Conservation (phyloP, 352 stramenopile genomes). For the Pythium apleroticum region DNA sequence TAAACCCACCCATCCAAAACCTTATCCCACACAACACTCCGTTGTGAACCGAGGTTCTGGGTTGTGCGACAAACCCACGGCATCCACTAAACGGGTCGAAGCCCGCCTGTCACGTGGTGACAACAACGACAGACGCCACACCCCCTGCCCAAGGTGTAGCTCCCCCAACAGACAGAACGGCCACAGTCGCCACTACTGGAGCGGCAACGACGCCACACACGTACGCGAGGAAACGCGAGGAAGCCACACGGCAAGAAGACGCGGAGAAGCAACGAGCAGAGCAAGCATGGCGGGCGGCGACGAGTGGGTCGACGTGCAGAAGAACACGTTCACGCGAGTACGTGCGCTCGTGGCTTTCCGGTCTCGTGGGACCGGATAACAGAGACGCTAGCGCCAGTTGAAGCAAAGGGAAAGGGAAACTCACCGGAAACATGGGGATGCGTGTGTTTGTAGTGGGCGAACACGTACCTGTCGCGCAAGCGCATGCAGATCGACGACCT, state of each 20-base stretch:
- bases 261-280: constrained; percentile 5
- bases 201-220: not conserved
- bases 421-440: not conserved
- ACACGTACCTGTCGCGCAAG: constrained; percentile 88
- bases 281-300: constrained; percentile 55
- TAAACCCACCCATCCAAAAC: not conserved
- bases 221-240: constrained; percentile 7
- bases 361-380: not conserved
- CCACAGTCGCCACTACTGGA: not conserved
- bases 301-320: constrained; percentile 91
- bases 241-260: constrained; percentile 8
- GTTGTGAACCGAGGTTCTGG: not conserved
- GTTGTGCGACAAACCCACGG: not conserved
- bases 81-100: not conserved
- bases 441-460: constrained; percentile 68
- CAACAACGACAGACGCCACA: constrained; percentile 1
- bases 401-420: not conserved
- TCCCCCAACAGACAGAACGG: not conserved
- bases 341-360: constrained; percentile 4
- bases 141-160: not conserved
- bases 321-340: constrained; percentile 91
- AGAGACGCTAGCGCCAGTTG: no score
- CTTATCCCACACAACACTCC: not conserved
- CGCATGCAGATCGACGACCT: constrained; percentile 89
- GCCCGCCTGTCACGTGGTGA: constrained; percentile 9